Base-by-base conservation (phyloP, 179 eudicot genomes). In the Drosera spatulata region DNA sequence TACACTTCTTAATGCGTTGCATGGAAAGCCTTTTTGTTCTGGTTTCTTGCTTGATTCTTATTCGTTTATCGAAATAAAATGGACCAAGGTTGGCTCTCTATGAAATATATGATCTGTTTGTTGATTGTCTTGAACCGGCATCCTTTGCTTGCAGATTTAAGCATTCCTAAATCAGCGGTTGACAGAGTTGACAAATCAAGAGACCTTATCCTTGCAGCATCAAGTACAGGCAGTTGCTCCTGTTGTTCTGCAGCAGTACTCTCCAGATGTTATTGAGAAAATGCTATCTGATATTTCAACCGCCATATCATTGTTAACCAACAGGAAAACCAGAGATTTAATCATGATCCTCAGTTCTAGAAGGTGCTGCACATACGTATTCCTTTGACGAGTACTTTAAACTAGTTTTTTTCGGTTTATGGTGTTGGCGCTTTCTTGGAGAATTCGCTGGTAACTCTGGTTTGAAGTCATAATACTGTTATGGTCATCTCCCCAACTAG, bases 181-280 rank as follows among this genome's bases (percentile, higher is more conserved):
- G 53, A 60, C 59, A 56, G 99, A 93, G 72, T 69, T 88, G 75
- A 80, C 83, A 39, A 84, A 82, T 75, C 83, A 74, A 58, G 96
- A 88, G 72, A 89, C 85, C 58, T 69, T 85, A 70, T 82, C 95
- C 62, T 74, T 93, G 66, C 99, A 86, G 83, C 83, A 93, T 77
- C 96, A 93, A 79, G 95, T 93, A 64, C 99, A 93, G 70, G 82
- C 99, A 57, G 93, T 79, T 76, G 83, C 96, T 73, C 97, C 97
- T 11, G 80, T 79, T 65, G 88, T 93, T 61, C 73, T 93, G 73
- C 99, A 93, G 81, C 99, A 86, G 62, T 89, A 89, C 63, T 57
- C 82, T 58, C 64, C 90, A 66, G 99, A 86, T 63, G 73, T 82
- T 56, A 84, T 88, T 71, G 87, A 77, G 73, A 73, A 63, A 58